Conservation (phyloP, 2,329 filamentous ascomycete species). For the Aaosphaeria pasadenensis region DNA sequence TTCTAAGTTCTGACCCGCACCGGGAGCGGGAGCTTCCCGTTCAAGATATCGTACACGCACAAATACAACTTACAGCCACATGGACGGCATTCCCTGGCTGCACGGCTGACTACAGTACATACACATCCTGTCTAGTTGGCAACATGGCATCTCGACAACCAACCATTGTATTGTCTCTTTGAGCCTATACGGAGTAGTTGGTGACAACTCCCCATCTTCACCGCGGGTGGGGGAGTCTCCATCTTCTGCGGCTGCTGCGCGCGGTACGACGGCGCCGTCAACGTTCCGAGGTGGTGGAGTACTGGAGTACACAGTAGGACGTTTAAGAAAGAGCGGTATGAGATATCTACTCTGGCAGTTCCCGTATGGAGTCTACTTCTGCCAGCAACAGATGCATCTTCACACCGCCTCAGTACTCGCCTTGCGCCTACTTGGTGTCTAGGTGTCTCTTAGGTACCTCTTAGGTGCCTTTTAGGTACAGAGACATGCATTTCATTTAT, state of each 20-base stretch:
- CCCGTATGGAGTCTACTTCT: constrained; percentile 27
- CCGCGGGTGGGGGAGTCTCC: too few relatives aligned
- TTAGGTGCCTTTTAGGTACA: too few relatives aligned
- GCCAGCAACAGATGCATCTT: constrained; percentile 10
- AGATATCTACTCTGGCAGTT: constrained; percentile 15
- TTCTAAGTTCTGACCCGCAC: too few relatives aligned
- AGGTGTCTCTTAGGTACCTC: too few relatives aligned
- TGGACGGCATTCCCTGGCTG: background rate
- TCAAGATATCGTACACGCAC: too few relatives aligned
- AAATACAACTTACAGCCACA: too few relatives aligned
- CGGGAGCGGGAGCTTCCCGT: too few relatives aligned
- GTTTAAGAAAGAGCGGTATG: constrained; percentile 33
- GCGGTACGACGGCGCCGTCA: too few relatives aligned
- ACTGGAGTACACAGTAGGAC: background rate
- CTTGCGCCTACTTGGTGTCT: background rate
- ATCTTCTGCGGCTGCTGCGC: too few relatives aligned
- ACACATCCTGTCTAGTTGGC: constrained; percentile 5
- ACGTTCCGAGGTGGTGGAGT: background rate
- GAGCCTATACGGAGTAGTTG: too few relatives aligned
- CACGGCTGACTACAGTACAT: constrained; percentile 5
- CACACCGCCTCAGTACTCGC: constrained; percentile 15
- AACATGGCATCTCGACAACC: constrained; percentile 27
- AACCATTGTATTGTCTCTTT: constrained; percentile 12
- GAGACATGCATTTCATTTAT: too few relatives aligned
- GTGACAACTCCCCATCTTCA: too few relatives aligned